Conservation (phyloP, 345 rosid genomes). For the Mallotus nudiflorus region DNA sequence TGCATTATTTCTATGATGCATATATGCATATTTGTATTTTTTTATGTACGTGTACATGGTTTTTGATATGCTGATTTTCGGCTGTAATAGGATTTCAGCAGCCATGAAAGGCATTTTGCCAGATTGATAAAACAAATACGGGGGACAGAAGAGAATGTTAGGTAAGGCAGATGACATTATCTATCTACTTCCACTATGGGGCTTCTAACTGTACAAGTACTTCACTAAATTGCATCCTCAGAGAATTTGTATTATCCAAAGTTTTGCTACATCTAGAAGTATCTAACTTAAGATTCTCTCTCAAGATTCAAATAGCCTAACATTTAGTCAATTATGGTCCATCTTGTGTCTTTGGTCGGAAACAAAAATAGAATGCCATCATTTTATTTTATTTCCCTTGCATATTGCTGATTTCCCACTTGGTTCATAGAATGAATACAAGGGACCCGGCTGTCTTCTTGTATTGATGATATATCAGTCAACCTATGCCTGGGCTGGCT, state of each 20-base stretch:
- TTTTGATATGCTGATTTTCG: constrained; percentile 17
- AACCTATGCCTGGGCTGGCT: not conserved
- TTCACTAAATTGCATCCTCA: not conserved
- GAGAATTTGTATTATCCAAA: not conserved
- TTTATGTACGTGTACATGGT: too few species aligned
- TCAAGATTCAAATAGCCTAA: not conserved
- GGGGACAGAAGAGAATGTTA: constrained; percentile 66
- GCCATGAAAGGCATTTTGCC: constrained; percentile 54
- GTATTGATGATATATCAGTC: not conserved
- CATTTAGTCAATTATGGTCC: not conserved
- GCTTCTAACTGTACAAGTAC: not conserved
- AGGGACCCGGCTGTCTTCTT: not conserved
- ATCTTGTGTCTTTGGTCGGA: not conserved
- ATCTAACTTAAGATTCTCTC: not conserved
- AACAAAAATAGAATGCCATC: not conserved
- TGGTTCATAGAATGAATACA: not conserved
- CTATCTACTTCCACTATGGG: not conserved
- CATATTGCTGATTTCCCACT: not conserved
- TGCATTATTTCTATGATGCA: constrained; percentile 1
- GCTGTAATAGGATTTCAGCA: constrained; percentile 55
- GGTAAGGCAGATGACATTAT: constrained; percentile 43
- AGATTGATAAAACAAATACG: constrained; percentile 67
- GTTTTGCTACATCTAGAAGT: not conserved
- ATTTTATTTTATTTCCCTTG: not conserved
- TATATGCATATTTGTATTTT: not conserved